Base-by-base conservation (phyloP, 2,329 filamentous ascomycete species). In the Verticillium nubilum region DNA sequence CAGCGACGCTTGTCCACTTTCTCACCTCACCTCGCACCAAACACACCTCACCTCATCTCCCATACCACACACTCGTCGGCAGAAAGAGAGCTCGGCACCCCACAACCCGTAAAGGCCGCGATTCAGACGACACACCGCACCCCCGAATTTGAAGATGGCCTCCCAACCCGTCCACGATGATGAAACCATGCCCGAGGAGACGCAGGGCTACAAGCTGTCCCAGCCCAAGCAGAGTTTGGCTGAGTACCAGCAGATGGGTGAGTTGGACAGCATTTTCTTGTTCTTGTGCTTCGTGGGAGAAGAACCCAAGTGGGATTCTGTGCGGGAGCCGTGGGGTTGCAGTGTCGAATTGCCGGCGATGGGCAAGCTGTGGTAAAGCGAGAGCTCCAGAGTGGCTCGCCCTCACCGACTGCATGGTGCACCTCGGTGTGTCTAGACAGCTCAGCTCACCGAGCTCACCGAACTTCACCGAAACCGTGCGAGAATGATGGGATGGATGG, bases 151-250 rank as follows among this genome's bases (percentile, higher is more conserved):
- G 75, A 81, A 68, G 69, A 91, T 91, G 88, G 81, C 87, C 67
- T 83, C 86, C 68, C 19, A 19, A 4, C 17, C 28, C 52, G 27
- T 17, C 17, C 80, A 85, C 71, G 80, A 88, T 65, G 92, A 97
- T 63, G 94, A 98, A 71, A 86, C 94, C 67, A 82, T 90, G 76
- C 89, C 92, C 65, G 90, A 95, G 80, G 85, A 89, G 79, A 97
- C 93, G 66, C 88, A 93, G 79, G 94, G 94, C 74, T 98, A 97
- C 88, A 97, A 96, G 86, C 90, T 97, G 73, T 93, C 92, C 67
- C 92, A 97, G 86, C 84, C 84, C 64, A 97, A 97, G 88, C 97
- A 98, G 86, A 96, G 91, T 68, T 84, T 99, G 72, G 91, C 94
- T 65, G 91, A 97, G 77, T 97, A 97, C 79, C 85, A 94, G 72